Evolutionary conservation across 805 yeast species (phyloP).

Genomic region (Teunomyces tritomae): DNA sequence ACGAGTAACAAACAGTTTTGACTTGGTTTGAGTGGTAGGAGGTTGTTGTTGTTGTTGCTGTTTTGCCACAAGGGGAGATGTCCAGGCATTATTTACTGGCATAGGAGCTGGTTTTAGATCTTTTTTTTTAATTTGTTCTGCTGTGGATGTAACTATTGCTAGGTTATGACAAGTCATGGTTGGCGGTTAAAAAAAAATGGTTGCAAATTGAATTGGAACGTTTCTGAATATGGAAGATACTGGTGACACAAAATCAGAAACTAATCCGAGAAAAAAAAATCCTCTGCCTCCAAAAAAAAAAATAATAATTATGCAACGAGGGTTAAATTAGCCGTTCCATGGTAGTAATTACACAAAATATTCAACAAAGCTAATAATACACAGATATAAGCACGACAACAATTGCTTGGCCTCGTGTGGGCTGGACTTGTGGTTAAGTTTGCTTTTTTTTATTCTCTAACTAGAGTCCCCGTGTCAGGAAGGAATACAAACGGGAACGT

Average conservation of each 20-base stretch:
- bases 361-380: not conserved
- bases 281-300: too few relatives aligned
- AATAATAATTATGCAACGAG: not conserved
- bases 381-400: not conserved
- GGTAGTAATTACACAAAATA: not conserved
- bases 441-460: too few relatives aligned
- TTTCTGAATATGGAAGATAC: not conserved
- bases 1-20: not conserved
- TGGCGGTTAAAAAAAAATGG: not conserved
- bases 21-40: not conserved
- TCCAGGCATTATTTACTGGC: constrained; percentile 9
- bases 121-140: not conserved
- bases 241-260: not conserved
- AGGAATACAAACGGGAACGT: too few relatives aligned
- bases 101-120: constrained; percentile 8
- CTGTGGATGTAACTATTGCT: not conserved
- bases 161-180: not conserved
- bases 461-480: too few relatives aligned
- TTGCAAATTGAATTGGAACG: not conserved
- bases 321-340: not conserved
- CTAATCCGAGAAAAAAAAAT: too few relatives aligned
- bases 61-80: not conserved
- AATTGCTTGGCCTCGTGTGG: not conserved
- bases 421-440: not conserved
- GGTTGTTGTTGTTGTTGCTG: not conserved